Base-by-base conservation (phyloP, 805 yeast genomes). In the Candida lessepsii region DNA sequence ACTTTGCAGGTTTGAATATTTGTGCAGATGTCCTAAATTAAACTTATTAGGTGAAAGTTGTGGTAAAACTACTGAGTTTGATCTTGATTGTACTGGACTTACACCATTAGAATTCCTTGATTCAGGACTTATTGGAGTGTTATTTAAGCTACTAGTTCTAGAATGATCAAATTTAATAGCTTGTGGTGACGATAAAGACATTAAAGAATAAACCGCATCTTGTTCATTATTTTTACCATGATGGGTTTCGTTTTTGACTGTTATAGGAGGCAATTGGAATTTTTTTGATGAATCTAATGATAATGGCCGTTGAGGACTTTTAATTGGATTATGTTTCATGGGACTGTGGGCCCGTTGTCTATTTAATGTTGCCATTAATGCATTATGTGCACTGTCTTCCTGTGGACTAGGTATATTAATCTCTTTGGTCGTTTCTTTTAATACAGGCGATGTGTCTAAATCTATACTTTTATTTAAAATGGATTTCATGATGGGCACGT, bases 131-230 rank as follows among this genome's bases (percentile, higher is more conserved):
- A 30, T 17, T n/a, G 24, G 36, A 3, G 30, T 13, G 13, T 24
- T 27, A 21, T 17, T 35, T 21, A 58, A 48, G 46, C 63, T 60
- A 17, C 51, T 61, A 23, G 43, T 63, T 48, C 61, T 58, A 32
- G 61, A 54, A 45, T 60, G 64, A 11, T 48, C 20, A 32, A 57
- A 58, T 35, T 60, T 62, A 28, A 51, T 47, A 13, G 60, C 39
- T 48, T 65, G 71, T 2, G 82, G 81, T 1, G 80, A 73, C 6
- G 81, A 68, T 29, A 77, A 60, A 27, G 80, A 73, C 70, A 77
- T 77, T 38, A 77, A 61, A 16, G 81, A 75, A 52, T 71, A 60
- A 9, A 77, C 71, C 5, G 82, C 82, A 35, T 76, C 81, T 49
- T 76, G 76, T 46, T 77, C 82, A 35, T 60, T 55, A 46, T 58